Percentiles rank a stretch among this genome's conserved stretches.
Evolutionary conservation across 345 rosid genomes (phyloP).

Genomic region (Ricinus communis): DNA sequence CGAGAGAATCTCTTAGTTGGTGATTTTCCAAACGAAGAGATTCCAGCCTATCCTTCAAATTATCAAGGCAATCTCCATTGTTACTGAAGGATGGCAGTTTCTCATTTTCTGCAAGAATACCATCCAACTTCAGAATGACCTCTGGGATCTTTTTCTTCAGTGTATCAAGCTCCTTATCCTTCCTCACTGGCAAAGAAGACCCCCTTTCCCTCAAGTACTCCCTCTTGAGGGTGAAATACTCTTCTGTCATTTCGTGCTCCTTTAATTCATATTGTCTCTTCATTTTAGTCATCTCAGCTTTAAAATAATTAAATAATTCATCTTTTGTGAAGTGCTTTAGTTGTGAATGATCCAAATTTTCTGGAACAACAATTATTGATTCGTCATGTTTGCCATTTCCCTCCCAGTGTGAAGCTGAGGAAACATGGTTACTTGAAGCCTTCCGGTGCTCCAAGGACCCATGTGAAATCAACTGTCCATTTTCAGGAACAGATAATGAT

Average conservation of each 20-base stretch:
- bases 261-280: constrained; percentile 68
- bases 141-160: constrained; percentile 71
- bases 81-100: constrained; percentile 31
- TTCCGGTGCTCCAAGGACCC: constrained; percentile 61
- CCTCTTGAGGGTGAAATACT: constrained; percentile 55
- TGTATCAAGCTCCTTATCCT: constrained; percentile 71
- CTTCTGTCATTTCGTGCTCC: constrained; percentile 62
- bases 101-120: constrained; percentile 50
- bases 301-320: constrained; percentile 49
- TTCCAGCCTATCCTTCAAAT: constrained; percentile 48
- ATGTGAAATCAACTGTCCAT: constrained; percentile 44
- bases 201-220: constrained; percentile 59
- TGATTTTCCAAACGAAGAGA: constrained; percentile 51
- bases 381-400: constrained; percentile 69
- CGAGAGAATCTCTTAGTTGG: constrained; percentile 45
- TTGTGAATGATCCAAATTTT: constrained; percentile 45
- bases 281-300: constrained; percentile 78
- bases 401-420: constrained; percentile 42
- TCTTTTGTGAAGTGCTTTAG: constrained; percentile 45
- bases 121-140: constrained; percentile 54
- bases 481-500: constrained; percentile 48
- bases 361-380: constrained; percentile 41
- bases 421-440: constrained; percentile 49
- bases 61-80: constrained; percentile 36
- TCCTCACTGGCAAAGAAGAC: constrained; percentile 47